phyloP scores from a whole-genome alignment of 106 monocot genomes.

The Phalaenopsis equestris region DNA sequence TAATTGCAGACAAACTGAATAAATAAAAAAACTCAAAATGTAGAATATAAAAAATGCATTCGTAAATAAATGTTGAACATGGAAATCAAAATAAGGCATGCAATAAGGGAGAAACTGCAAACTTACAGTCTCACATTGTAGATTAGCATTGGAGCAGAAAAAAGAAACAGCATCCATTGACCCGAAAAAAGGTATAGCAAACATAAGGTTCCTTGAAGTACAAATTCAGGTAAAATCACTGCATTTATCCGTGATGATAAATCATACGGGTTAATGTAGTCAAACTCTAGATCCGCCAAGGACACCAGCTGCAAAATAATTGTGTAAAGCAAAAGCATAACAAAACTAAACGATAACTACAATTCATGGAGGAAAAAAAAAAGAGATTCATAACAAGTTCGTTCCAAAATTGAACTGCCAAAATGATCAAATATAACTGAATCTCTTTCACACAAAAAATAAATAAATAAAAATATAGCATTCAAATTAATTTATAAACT shows the following conservation, averaged over 20 bases:
- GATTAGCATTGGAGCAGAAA: conserved; percentile 52
- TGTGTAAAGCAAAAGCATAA: neutral
- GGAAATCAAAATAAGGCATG: neutral
- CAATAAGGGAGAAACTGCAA: neutral
- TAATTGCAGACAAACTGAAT: neutral
- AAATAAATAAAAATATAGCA: neutral
- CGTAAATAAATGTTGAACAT: neutral
- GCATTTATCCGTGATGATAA: conserved; percentile 66
- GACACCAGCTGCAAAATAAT: conserved; percentile 59
- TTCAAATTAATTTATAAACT: neutral
- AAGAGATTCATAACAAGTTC: neutral
- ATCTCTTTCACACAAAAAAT: neutral
- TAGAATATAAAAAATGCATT: neutral
- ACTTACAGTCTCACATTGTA: conserved; percentile 72
- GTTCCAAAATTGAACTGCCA: neutral
- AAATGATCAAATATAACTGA: conserved; percentile 4
- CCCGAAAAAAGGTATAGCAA: conserved; percentile 58
- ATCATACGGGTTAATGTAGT: conserved; percentile 82
- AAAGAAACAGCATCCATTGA: conserved; percentile 69
- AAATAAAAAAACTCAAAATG: neutral
- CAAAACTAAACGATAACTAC: neutral
- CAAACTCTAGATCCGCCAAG: conserved; percentile 74
- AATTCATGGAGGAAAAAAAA: neutral
- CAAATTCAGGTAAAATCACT: conserved; percentile 63
- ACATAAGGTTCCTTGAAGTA: conserved; percentile 55